Base-by-base conservation (phyloP, 495 filamentous ascomycete species). In the Penicillium verhagenii region DNA sequence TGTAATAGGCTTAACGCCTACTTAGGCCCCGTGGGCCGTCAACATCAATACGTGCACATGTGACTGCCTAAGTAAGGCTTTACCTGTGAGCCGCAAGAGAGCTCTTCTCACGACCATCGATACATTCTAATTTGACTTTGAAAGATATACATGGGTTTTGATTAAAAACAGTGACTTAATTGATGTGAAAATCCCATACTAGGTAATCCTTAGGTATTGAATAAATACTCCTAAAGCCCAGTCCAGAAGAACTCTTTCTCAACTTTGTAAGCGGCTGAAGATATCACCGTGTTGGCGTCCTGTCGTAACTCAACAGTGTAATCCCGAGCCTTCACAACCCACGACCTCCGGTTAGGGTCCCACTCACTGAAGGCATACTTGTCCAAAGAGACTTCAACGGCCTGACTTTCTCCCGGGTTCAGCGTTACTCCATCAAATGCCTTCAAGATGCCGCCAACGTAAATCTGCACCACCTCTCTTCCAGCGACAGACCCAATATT, bases 361-460 rank as follows among this genome's bases (percentile, higher is more conserved):
- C 51, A 53, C 24, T 53, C 51, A 24, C 51, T 38, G 18, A 53
- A 53, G 6, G 43, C 51, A 35, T 47, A 52, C 19, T 52, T 52
- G 19, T 52, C 50, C 39, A 52, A 52, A 23, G 14, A 13, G 38
- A 52, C 25, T 31, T 52, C 37, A 8, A 44, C 38, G 8, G 10
- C 26, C 11, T 20, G 24, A n/a, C 25, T 23, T 44, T 52, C 50
- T 13, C 50, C 50, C 4, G 24, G 37, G 4, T 10, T 16, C 33
- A 52, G 16, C 0, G 31, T 29, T 9, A 43, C 5, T 19, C 40
- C 40, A n/a, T 6, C 6, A 25, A 52, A 52, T 39, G 2, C 14
- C 13, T 39, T 39, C 35, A 39, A 16, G 0, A 39, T 18, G 8
- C 35, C 35, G 16, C 16, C 14, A 2, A 39, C 35, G 16, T 39